Evolutionary conservation across 2,329 filamentous ascomycete genomes (phyloP).

Genomic region (Xylariaceae sp.): DNA sequence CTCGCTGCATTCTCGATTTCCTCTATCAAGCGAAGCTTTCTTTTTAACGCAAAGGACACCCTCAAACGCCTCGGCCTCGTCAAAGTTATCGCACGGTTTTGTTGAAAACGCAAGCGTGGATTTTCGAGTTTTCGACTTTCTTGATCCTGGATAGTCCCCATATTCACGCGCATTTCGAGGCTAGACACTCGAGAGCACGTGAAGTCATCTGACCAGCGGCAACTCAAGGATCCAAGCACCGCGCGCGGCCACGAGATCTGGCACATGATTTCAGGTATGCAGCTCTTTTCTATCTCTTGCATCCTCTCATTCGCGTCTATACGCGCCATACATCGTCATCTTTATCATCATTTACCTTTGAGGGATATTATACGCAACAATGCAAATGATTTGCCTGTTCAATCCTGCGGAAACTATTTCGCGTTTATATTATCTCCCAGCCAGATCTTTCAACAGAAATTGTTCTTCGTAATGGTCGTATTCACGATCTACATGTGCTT

Average conservation of each 20-base stretch:
- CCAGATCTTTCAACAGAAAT: slow-evolving; percentile 7
- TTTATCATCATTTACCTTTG: no score
- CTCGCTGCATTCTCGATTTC: slow-evolving; percentile 35
- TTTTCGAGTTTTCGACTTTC: slow-evolving; percentile 31
- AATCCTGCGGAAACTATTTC: slow-evolving; percentile 14
- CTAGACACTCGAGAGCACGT: slow-evolving; percentile 40
- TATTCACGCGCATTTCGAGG: slow-evolving; percentile 37
- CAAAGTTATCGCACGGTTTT: slow-evolving; percentile 22
- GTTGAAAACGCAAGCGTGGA: slow-evolving; percentile 27
- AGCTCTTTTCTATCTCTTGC: not conserved
- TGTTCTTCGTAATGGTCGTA: slow-evolving; percentile 11
- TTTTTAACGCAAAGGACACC: slow-evolving; percentile 27
- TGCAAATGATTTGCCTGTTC: no score
- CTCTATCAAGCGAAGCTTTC: slow-evolving; percentile 27
- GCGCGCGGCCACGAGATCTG: slow-evolving; percentile 37
- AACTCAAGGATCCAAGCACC: slow-evolving; percentile 37
- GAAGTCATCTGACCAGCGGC: slow-evolving; percentile 41
- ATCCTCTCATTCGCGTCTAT: not conserved
- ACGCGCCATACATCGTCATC: not conserved
- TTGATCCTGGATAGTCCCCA: slow-evolving; percentile 34
- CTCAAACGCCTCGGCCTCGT: slow-evolving; percentile 22
- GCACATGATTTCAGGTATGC: slow-evolving; percentile 41
- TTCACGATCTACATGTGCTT: slow-evolving; percentile 18
- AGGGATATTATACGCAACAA: no score
- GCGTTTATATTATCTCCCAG: slow-evolving; percentile 2